Percentiles rank a stretch among this genome's conserved stretches.
phyloP scores from a whole-genome alignment of 2,329 filamentous ascomycete species.

The Beauveria caledonica region DNA sequence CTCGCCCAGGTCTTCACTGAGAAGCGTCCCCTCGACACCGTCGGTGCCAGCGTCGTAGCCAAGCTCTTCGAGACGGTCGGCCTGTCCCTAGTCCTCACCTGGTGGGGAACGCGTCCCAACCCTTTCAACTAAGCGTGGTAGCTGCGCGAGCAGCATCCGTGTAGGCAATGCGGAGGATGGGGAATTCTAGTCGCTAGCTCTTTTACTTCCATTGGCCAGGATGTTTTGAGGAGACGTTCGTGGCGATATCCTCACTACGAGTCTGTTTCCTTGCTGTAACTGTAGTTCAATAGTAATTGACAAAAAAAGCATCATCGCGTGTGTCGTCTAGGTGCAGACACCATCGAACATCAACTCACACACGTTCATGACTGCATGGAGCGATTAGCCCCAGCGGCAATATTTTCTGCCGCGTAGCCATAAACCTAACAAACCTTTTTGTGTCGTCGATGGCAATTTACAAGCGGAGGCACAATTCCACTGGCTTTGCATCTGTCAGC shows the following conservation, averaged over 20 bases:
- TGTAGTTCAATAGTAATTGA: constrained; percentile 9
- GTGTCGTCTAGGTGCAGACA: no score
- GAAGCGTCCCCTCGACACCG: constrained; percentile 84
- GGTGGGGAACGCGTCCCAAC: constrained; percentile 95
- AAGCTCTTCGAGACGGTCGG: constrained; percentile 91
- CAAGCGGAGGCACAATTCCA: no score
- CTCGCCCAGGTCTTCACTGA: constrained; percentile 80
- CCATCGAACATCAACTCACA: no score
- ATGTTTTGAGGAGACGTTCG: neutral
- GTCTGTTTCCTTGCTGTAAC: constrained; percentile 7
- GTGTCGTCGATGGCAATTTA: no score
- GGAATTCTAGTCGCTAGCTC: neutral
- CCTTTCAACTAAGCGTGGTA: constrained; percentile 62
- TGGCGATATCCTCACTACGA: constrained; percentile 1
- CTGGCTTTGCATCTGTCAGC: neutral
- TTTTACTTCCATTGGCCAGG: neutral
- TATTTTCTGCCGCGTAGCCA: no score
- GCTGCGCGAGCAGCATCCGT: constrained; percentile 1
- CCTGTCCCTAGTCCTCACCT: constrained; percentile 84
- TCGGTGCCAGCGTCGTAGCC: constrained; percentile 75
- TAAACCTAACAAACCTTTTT: no score
- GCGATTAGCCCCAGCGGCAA: no score
- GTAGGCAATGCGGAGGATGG: neutral
- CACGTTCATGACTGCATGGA: no score
- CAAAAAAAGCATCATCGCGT: neutral